These are phyloP conservation scores for Periconia sp. DNA, from an alignment of 2,329 filamentous ascomycete genomes.

Conservation along the genomic window DNA sequence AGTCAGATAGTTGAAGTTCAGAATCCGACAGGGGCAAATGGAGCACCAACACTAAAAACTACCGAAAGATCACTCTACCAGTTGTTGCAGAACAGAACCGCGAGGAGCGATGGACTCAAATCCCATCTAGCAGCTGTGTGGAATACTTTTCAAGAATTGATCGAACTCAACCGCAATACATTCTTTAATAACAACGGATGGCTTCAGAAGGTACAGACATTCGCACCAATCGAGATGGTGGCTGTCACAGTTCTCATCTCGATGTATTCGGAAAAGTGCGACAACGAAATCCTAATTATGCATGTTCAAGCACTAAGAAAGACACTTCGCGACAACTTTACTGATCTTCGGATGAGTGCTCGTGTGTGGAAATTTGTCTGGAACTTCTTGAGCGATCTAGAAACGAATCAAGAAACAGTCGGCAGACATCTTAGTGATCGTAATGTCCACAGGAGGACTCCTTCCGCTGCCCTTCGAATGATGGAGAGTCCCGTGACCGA, in stretches of 20 bases:
- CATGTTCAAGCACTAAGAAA: constrained; percentile 36
- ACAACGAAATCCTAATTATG: constrained; percentile 32
- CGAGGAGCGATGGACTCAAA: constrained; percentile 35
- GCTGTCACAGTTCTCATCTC: constrained; percentile 42
- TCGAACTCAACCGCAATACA: constrained; percentile 28
- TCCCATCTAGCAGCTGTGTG: constrained; percentile 43
- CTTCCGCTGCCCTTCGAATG: too few species aligned
- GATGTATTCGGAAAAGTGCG: constrained; percentile 32
- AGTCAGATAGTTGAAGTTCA: constrained; percentile 45
- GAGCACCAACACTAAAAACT: constrained; percentile 31
- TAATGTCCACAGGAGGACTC: too few species aligned
- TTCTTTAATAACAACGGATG: constrained; percentile 38
- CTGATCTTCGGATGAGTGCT: constrained; percentile 35
- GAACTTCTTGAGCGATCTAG: constrained; percentile 37
- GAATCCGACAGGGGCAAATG: constrained; percentile 28
- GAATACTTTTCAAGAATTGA: constrained; percentile 34
- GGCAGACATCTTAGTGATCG: constrained; percentile 27
- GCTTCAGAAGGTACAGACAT: constrained; percentile 35
- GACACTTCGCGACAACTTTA: constrained; percentile 31
- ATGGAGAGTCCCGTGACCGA: too few species aligned
- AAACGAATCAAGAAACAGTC: constrained; percentile 29
- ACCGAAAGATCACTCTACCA: constrained; percentile 24
- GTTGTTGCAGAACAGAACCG: constrained; percentile 31
- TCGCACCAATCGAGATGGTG: constrained; percentile 46
- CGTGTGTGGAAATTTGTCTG: constrained; percentile 37